A percentile compares a stretch with the other conserved stretches of the same genome.
These are phyloP conservation scores for Cornus kousa DNA, from an alignment of 148 eudicot genomes.

Conservation along the genomic window DNA sequence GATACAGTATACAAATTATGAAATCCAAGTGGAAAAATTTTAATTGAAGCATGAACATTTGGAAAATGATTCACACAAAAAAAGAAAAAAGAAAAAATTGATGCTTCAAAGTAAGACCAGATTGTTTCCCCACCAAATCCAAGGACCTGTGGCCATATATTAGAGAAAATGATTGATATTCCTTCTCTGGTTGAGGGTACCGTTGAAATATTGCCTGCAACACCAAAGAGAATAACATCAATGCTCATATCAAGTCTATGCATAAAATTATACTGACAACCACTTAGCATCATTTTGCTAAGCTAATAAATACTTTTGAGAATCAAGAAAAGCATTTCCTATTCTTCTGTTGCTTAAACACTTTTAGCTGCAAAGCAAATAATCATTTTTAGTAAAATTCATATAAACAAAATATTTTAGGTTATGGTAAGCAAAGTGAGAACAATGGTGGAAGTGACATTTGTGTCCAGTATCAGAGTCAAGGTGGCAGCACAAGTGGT, in stretches of 20 bases:
- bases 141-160: conserved; percentile 22
- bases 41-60: background rate
- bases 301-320: conserved; percentile 1
- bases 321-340: background rate
- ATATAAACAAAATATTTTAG: too few species aligned
- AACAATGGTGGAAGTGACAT: background rate
- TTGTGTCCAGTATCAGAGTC: too few species aligned
- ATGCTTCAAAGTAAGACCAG: conserved; percentile 5
- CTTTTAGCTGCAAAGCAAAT: background rate
- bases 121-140: conserved; percentile 29
- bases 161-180: conserved; percentile 40
- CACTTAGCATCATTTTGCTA: background rate
- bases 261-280: background rate
- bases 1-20: background rate
- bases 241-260: background rate
- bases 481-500: too few species aligned
- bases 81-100: background rate
- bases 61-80: background rate
- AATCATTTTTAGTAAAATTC: background rate
- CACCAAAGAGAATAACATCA: conserved; percentile 1
- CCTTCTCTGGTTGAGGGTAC: conserved; percentile 38
- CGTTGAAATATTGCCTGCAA: conserved; percentile 31
- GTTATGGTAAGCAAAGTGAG: background rate
- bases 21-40: background rate
- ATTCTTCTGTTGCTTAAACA: background rate